Evolutionary conservation across 1,284 basidiomycete species (phyloP).

Genomic region (Leucoagaricus sp.): DNA sequence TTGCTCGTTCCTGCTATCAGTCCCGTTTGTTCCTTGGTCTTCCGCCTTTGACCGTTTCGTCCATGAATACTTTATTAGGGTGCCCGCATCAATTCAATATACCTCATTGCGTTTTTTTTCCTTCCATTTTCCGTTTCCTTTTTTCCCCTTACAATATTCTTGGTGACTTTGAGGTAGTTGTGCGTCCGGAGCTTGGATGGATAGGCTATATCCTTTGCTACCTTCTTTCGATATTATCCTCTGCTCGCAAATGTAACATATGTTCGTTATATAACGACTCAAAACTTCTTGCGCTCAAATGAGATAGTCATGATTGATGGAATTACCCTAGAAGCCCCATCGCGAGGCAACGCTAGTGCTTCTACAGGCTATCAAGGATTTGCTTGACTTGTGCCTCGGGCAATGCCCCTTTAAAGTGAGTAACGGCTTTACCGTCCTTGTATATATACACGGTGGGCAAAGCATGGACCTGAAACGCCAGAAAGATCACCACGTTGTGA

Average conservation of each 20-base stretch:
- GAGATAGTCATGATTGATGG: conserved; percentile 8
- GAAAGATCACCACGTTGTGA: not conserved
- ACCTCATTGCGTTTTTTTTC: conserved; percentile 2
- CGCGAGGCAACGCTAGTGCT: conserved; percentile 12
- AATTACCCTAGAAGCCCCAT: conserved; percentile 5
- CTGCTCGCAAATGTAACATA: conserved; percentile 19
- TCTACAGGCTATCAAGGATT: conserved; percentile 48
- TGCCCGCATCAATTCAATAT: conserved; percentile 12
- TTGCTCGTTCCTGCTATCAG: conserved; percentile 2
- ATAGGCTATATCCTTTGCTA: conserved; percentile 10
- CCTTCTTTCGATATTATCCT: conserved; percentile 4
- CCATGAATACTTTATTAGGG: conserved; percentile 13
- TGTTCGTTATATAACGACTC: conserved; percentile 17
- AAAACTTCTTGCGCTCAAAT: conserved; percentile 4
- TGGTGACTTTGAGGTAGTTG: conserved; percentile 1
- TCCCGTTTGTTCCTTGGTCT: conserved; percentile 13
- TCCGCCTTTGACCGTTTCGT: conserved; percentile 16
- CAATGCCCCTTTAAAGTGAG: conserved; percentile 63
- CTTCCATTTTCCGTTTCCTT: not conserved
- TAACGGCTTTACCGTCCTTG: conserved; percentile 53
- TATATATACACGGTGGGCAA: conserved; percentile 76
- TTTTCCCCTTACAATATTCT: not conserved
- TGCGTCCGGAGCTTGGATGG: conserved; percentile 11
- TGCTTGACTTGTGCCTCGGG: conserved; percentile 47
- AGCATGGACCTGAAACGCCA: conserved; percentile 49